Evolutionary conservation across 2,329 filamentous ascomycete species (phyloP).

Genomic region (Gaeumannomyces sp.): DNA sequence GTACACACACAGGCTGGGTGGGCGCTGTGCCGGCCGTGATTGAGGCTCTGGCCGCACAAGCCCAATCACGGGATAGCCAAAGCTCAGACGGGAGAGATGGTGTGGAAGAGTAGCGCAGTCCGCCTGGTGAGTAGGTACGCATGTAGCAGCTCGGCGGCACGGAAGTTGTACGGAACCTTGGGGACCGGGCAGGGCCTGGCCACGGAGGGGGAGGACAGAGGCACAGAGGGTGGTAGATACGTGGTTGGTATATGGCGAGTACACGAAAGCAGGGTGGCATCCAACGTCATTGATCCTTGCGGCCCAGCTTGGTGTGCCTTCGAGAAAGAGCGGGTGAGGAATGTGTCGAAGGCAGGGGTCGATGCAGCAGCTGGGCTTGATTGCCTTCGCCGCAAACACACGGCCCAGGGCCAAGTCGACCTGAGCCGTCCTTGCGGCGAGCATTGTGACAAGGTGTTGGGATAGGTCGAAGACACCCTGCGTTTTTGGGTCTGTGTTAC

Average conservation of each 20-base stretch:
- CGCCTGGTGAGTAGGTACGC: not conserved
- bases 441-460: not conserved
- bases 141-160: not conserved
- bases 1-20: not conserved
- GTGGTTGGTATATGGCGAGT: not conserved
- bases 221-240: not conserved
- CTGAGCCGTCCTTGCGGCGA: not conserved
- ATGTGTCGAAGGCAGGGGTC: not conserved
- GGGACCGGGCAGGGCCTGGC: not conserved
- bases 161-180: not conserved
- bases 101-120: not conserved
- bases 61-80: not conserved
- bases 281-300: not conserved
- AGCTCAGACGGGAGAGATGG: not conserved
- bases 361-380: not conserved
- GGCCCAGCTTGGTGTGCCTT: not conserved
- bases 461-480: not conserved
- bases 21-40: not conserved
- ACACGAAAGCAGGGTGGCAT: not conserved
- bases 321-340: not conserved
- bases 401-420: too few relatives aligned
- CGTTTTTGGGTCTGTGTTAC: not conserved
- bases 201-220: not conserved
- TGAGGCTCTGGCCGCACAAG: not conserved
- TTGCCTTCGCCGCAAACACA: not conserved